Evolutionary conservation across 768 basidiomycete species (phyloP), one percentile per base, ranked within the genome.

Genomic region (Crepidotus variabilis): DNA sequence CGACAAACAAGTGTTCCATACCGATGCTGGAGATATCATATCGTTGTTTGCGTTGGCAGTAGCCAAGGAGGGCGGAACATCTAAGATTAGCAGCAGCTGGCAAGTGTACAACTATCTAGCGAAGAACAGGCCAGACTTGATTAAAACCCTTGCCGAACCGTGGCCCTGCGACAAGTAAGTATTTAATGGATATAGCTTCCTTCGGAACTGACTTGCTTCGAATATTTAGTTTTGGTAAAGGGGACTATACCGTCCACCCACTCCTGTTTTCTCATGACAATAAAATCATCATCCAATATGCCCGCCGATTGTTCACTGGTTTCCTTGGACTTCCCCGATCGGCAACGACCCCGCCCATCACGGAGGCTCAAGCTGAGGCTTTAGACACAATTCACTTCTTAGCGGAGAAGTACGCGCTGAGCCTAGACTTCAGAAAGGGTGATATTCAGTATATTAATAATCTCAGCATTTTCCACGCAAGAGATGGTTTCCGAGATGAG

Each of bases 391-490:
- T 79, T 24, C 78, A 78, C 54, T 79, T 75, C 62, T 56, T 75
- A 10, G 77, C 74, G 1, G 75, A 78, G 59, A 76, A 75, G 54
- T 73, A 72, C 58, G 71, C 72, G 33, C 67, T 79, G 1, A 73
- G 66, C 6, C 66, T 78, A 53, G 77, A 78, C 52, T 77, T 79
- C 68, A 68, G 75, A 59, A 79, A 78, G 59, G 78, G 78, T 34
- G 78, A 79, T 57, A 77, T 79, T 34, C 78, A 79, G 59, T 79
- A 78, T 61, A 77, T 79, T 65, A 79, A 78, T 58, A 77, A 71
- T 55, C 57, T 79, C 59, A 71, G 76, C 0, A 57, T 79, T 45
- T 64, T 79, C 47, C 78, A 79, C 60, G 76, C 76, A 9, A 60
- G 78, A 51, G 78, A 79, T 57, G 76, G 67, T 6, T 79, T 79